Evolutionary conservation across 2,329 filamentous ascomycete species (phyloP).

Genomic region (Colletotrichum scovillei): DNA sequence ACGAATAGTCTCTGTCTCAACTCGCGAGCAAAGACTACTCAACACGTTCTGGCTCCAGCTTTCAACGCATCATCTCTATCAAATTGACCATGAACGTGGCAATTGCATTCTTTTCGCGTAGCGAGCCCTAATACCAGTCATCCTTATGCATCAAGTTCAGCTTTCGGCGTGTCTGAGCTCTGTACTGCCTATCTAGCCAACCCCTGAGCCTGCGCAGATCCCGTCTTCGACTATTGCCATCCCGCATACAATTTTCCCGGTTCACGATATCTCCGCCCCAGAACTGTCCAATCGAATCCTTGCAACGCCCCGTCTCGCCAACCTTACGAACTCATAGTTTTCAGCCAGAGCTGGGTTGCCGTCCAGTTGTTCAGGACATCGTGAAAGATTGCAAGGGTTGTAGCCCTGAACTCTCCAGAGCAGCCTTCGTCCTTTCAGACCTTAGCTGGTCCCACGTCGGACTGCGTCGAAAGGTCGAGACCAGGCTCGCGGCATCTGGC

Average conservation of each 20-base stretch:
- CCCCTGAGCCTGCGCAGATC: slow-evolving; percentile 14
- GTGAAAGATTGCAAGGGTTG: background rate
- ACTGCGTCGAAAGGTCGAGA: background rate
- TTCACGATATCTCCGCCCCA: background rate
- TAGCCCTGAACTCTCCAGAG: background rate
- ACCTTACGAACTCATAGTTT: background rate
- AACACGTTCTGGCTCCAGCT: background rate
- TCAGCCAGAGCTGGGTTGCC: background rate
- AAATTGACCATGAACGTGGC: background rate
- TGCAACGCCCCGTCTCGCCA: background rate
- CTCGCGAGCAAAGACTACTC: background rate
- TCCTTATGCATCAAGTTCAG: background rate
- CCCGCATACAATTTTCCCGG: slow-evolving; percentile 8
- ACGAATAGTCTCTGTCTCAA: background rate
- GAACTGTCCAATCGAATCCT: background rate
- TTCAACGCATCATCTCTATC: slow-evolving; percentile 1
- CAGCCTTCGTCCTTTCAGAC: background rate
- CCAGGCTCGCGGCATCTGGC: slow-evolving; percentile 1
- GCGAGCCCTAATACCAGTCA: background rate
- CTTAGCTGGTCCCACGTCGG: background rate
- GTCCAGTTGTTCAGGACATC: background rate
- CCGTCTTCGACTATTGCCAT: slow-evolving; percentile 21
- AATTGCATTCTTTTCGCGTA: background rate
- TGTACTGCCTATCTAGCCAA: background rate
- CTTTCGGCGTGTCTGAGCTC: background rate